Percentiles rank a stretch among this genome's conserved stretches.
These are phyloP conservation scores for Ceratocystis colombiana DNA, from an alignment of 2,329 filamentous ascomycete genomes.

Conservation along the genomic window DNA sequence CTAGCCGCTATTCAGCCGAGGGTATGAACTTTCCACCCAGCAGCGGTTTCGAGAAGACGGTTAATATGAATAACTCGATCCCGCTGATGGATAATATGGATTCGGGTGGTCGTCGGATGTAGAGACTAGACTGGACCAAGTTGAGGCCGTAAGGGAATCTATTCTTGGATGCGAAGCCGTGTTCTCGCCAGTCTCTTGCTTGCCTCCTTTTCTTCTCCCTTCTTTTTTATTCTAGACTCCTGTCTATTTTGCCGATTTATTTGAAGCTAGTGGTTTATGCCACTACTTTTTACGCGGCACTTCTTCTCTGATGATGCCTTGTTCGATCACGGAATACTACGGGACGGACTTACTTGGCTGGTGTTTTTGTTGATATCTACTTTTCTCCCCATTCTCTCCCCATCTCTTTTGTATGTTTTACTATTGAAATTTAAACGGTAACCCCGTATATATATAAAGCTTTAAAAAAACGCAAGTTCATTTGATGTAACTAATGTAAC, in stretches of 20 bases:
- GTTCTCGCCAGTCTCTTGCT: neutral
- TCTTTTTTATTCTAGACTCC: neutral
- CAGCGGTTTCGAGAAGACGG: conserved; percentile 36
- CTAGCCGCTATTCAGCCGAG: conserved; percentile 38
- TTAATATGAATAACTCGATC: conserved; percentile 33
- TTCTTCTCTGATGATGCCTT: conserved; percentile 7
- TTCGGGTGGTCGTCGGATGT: conserved; percentile 20
- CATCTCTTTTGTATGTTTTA: conserved; percentile 8
- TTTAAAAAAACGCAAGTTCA: no score
- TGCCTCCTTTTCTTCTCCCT: neutral
- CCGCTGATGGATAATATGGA: conserved; percentile 38
- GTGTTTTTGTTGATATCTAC: conserved; percentile 11
- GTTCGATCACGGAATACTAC: conserved; percentile 16
- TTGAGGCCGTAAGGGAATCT: no score
- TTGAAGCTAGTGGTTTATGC: neutral
- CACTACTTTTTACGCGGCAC: neutral
- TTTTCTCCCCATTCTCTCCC: neutral
- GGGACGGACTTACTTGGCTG: conserved; percentile 19
- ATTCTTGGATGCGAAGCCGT: no score
- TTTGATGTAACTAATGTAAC: no score
- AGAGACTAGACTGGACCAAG: neutral
- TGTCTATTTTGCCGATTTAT: neutral
- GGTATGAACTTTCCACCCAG: conserved; percentile 34
- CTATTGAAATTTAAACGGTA: conserved; percentile 2
- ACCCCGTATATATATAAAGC: neutral